A percentile compares a stretch with the other conserved stretches of the same genome.
Conservation (phyloP, 75 land plant species). For the Pinus taeda region DNA sequence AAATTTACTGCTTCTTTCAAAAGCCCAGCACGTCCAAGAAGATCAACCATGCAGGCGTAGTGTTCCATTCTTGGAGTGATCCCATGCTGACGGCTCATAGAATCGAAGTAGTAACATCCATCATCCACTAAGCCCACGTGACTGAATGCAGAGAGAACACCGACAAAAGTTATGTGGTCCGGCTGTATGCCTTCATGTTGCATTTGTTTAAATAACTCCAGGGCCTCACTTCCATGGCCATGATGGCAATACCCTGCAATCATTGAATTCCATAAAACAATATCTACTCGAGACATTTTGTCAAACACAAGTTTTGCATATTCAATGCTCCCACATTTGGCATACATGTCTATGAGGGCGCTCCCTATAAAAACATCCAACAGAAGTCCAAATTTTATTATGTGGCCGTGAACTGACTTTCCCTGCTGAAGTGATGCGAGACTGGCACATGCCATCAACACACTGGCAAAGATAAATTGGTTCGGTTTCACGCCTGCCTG, state of each 20-base stretch:
- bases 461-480: constrained; percentile 23
- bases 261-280: constrained; percentile 41
- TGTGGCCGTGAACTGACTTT: constrained; percentile 21
- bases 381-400: constrained; percentile 23
- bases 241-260: constrained; percentile 26
- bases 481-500: constrained; percentile 20
- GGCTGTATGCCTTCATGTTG: constrained; percentile 7
- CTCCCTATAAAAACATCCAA: constrained; percentile 21
- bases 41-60: constrained; percentile 40
- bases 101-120: constrained; percentile 20
- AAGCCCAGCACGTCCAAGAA: constrained; percentile 37
- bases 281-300: constrained; percentile 28
- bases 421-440: constrained; percentile 11
- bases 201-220: constrained; percentile 25
- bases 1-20: constrained; percentile 23
- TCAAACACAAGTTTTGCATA: constrained; percentile 24
- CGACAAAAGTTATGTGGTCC: constrained; percentile 16
- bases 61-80: constrained; percentile 26
- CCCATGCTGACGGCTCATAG: constrained; percentile 16
- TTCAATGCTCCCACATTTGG: constrained; percentile 32
- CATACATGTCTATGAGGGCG: constrained; percentile 38
- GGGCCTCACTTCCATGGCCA: constrained; percentile 16
- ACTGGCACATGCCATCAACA: constrained; percentile 32
- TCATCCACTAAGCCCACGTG: constrained; percentile 27
- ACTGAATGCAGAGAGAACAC: constrained; percentile 29